phyloP scores from a whole-genome alignment of 257 asterid species.

The Fraxinus americana region DNA sequence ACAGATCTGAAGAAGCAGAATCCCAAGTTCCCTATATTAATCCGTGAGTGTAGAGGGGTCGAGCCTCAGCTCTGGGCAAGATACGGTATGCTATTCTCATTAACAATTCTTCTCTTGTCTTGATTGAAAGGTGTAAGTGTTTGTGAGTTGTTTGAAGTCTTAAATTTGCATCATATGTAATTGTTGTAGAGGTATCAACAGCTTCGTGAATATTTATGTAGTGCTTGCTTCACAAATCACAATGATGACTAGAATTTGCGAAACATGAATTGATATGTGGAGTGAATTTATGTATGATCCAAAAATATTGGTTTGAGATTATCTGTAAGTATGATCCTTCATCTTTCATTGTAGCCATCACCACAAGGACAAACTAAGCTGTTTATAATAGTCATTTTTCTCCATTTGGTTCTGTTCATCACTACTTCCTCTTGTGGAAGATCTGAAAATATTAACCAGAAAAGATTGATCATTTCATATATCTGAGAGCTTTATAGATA shows the following conservation, averaged over 20 bases:
- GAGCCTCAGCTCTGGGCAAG: constrained; percentile 22
- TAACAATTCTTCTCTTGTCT: background rate
- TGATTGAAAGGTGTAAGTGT: background rate
- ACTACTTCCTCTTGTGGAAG: background rate
- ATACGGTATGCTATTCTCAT: constrained; percentile 16
- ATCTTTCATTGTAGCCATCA: no score
- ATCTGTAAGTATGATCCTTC: no score
- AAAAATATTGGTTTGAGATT: no score
- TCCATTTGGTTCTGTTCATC: background rate
- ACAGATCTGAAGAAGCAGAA: constrained; percentile 11
- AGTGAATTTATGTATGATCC: background rate
- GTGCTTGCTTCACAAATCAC: background rate
- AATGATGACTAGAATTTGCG: background rate
- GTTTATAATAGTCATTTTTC: no score
- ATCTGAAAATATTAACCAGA: background rate
- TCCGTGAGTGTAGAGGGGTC: constrained; percentile 13
- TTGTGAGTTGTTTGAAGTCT: background rate
- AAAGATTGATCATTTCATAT: background rate
- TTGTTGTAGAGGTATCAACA: background rate
- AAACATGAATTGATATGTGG: background rate
- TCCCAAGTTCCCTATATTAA: constrained; percentile 16
- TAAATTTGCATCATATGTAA: background rate
- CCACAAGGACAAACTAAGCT: background rate
- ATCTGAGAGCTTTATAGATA: background rate
- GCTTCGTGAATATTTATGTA: background rate